phyloP scores from a whole-genome alignment of 345 rosid species.

The Salix brachista region DNA sequence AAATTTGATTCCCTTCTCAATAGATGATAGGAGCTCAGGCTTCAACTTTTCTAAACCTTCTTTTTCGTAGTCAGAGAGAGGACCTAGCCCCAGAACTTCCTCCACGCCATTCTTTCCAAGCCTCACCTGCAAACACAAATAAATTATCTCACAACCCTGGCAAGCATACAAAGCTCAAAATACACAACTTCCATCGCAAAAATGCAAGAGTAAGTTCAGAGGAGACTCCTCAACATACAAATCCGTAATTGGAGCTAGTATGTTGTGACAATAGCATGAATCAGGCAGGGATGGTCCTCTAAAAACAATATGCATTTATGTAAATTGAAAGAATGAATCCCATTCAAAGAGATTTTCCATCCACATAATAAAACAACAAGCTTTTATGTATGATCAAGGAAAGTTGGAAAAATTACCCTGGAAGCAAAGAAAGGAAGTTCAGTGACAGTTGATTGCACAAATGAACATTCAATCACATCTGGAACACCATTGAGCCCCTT shows the following conservation, averaged over 20 bases:
- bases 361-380: background rate
- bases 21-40: constrained; percentile 63
- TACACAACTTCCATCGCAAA: background rate
- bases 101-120: constrained; percentile 80
- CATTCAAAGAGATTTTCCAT: background rate
- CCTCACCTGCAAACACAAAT: constrained; percentile 48
- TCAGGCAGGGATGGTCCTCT: background rate
- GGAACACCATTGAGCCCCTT: constrained; percentile 84
- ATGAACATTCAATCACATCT: constrained; percentile 70
- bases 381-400: background rate
- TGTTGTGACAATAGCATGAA: background rate
- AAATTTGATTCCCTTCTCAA: constrained; percentile 75
- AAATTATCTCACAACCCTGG: background rate
- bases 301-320: background rate
- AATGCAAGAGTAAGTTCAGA: background rate
- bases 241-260: background rate
- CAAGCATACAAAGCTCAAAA: background rate
- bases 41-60: constrained; percentile 64
- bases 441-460: constrained; percentile 66
- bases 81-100: constrained; percentile 69
- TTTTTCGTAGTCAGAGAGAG: constrained; percentile 66
- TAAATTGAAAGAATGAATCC: background rate
- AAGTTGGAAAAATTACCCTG: constrained; percentile 38
- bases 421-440: constrained; percentile 86
- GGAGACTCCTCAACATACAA: background rate